Base-by-base conservation (phyloP, 371 early-diverging fungal species). In the Rhizopus microsporus region DNA sequence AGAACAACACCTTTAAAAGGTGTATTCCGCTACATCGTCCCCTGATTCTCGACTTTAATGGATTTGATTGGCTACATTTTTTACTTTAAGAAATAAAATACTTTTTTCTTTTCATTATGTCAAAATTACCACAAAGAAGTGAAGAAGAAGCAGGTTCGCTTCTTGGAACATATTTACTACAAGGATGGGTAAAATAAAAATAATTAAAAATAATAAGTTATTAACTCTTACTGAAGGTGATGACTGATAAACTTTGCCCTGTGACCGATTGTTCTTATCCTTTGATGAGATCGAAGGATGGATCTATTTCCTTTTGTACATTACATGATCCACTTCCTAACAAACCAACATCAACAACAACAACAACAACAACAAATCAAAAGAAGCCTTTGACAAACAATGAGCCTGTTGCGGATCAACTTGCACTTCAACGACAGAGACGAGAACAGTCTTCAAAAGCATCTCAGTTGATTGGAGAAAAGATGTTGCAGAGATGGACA, bases 401-500 rank as follows among this genome's bases (percentile, higher is more conserved):
- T 9, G 54, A 63, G 8, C 62, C 56, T 40, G 56, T 39, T 4
- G 54, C 32, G 3, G 64, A 56, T 47, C 61, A 67, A 44, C 50
- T 57, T 8, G 51, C 30, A 5, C 44, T 63, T n/a, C 60, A 54
- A 42, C 63, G 65, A 42, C 56, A 73, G 39, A 65, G 73, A 53
- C 48, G 77, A 62, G 83, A 84, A 59, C 88, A 87, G 60, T 84
- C 82, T 9, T 77, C 84, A 15, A 72, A 67, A 35, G 89, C 87
- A 5, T 85, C 86, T 33, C 72, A 82, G 45, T 57, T 85, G 29
- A 82, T 89, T 60, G 88, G 88, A 17, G 84, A 88, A 72, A 78
- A 82, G 49, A 71, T 89, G 74, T 64, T 89, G 33, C 82, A 83
- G 13, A 85, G 85, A 34, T 89, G 89, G 89, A 71, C 88, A n/a